Evolutionary conservation across 1,139 yeast species (phyloP).

Genomic region (Magnusiomyces ingens): DNA sequence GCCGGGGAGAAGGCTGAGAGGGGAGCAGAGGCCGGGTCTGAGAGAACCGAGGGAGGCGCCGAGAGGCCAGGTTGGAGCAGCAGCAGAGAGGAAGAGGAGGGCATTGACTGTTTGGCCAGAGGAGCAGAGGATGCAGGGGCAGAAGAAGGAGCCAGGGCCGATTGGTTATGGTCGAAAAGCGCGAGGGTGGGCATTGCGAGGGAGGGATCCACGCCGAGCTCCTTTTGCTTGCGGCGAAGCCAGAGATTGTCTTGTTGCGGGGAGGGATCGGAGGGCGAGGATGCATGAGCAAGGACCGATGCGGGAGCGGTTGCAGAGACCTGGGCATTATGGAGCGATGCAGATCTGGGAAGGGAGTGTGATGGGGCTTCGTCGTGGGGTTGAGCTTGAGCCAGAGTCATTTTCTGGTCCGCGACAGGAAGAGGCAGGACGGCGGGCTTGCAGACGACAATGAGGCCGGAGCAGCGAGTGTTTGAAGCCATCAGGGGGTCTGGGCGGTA

Average conservation of each 20-base stretch:
- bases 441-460: background rate
- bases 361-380: no score
- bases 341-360: no score
- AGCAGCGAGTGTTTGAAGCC: background rate
- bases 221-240: slow-evolving; percentile 15
- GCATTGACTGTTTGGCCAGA: no score
- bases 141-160: no score
- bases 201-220: slow-evolving; percentile 2
- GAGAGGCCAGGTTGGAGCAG: background rate
- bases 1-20: background rate
- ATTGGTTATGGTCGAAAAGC: no score
- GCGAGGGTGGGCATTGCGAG: background rate
- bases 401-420: no score
- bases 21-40: background rate
- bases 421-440: background rate
- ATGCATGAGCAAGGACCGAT: background rate
- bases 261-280: no score
- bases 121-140: no score
- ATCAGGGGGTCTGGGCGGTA: background rate
- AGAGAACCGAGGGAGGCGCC: background rate
- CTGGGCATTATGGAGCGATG: no score
- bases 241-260: slow-evolving; percentile 6
- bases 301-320: background rate
- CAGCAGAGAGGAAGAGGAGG: no score
- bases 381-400: no score